These are phyloP conservation scores for Paracoccidioides lutzii DNA, from an alignment of 2,329 filamentous ascomycete species.

Conservation along the genomic window DNA sequence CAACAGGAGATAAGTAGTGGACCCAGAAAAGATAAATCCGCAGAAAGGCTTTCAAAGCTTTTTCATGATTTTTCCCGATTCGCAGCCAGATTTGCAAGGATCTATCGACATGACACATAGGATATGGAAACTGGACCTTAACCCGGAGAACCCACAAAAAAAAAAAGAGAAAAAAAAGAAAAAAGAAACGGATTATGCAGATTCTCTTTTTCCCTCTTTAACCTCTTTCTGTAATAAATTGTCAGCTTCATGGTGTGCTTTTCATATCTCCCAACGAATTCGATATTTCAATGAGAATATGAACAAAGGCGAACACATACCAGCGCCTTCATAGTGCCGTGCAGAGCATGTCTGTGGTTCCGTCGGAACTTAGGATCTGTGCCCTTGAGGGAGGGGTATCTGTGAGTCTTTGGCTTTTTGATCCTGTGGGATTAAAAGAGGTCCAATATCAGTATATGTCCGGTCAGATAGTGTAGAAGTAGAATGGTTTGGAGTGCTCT, in stretches of 20 bases:
- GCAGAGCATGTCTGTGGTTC: conserved; percentile 99
- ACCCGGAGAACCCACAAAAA: conserved; percentile 18
- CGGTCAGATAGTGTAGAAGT: background rate
- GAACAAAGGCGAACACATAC: conserved; percentile 44
- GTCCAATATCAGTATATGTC: conserved; percentile 1
- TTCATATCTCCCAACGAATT: conserved; percentile 5
- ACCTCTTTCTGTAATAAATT: conserved; percentile 67
- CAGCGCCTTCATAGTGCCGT: conserved; percentile 96
- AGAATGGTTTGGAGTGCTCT: background rate
- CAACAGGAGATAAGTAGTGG: background rate
- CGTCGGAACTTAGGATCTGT: conserved; percentile 99
- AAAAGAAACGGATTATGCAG: conserved; percentile 49
- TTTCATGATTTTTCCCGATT: conserved; percentile 5
- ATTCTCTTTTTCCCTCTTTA: conserved; percentile 87
- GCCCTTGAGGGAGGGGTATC: conserved; percentile 97
- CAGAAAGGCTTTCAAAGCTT: background rate
- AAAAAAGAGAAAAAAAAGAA: background rate
- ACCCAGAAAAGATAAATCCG: background rate
- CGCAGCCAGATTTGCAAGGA: background rate
- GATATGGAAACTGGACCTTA: conserved; percentile 5
- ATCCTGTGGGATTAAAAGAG: conserved; percentile 51
- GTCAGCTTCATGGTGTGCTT: conserved; percentile 19
- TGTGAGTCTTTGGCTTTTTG: conserved; percentile 99
- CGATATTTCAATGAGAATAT: conserved; percentile 6
- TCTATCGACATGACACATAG: conserved; percentile 13